Conservation (phyloP, 2,329 filamentous ascomycete species). For the Pseudogymnoascus sp. region DNA sequence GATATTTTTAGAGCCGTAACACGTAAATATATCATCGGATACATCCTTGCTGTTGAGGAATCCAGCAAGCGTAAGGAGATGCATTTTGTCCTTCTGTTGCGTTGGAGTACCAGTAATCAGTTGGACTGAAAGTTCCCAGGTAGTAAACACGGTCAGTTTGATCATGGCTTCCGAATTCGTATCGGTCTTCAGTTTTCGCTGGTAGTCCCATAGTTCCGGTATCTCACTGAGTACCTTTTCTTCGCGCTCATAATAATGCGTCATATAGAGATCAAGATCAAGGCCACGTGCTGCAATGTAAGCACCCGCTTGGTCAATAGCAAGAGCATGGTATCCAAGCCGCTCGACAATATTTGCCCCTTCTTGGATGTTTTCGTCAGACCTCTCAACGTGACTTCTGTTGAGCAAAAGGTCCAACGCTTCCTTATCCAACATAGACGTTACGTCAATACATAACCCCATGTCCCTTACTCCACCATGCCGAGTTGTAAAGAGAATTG, state of each 20-base stretch:
- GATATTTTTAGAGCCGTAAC: slow-evolving; percentile 9
- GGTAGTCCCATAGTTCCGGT: slow-evolving; percentile 17
- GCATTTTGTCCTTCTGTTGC: slow-evolving; percentile 11
- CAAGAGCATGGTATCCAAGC: slow-evolving; percentile 23
- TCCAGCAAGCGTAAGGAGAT: slow-evolving; percentile 19
- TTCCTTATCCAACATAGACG: slow-evolving; percentile 23
- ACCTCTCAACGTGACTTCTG: neutral
- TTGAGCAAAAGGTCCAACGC: slow-evolving; percentile 11
- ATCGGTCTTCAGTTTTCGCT: slow-evolving; percentile 11
- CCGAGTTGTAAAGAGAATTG: slow-evolving; percentile 16
- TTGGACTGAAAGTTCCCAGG: slow-evolving; percentile 24
- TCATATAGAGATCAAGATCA: slow-evolving; percentile 17
- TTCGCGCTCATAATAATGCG: slow-evolving; percentile 15
- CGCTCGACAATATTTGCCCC: slow-evolving; percentile 14
- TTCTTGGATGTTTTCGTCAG: slow-evolving; percentile 8
- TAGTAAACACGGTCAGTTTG: slow-evolving; percentile 23
- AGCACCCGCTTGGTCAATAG: slow-evolving; percentile 26
- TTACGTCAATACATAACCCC: slow-evolving; percentile 25
- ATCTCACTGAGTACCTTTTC: slow-evolving; percentile 17
- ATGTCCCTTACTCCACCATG: slow-evolving; percentile 11
- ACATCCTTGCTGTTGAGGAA: slow-evolving; percentile 22
- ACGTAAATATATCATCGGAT: slow-evolving; percentile 20
- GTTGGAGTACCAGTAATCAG: slow-evolving; percentile 15
- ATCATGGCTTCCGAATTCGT: slow-evolving; percentile 22
- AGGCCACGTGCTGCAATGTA: slow-evolving; percentile 20